phyloP scores from a whole-genome alignment of 768 basidiomycete genomes.

The Leccinum subtestaceum region DNA sequence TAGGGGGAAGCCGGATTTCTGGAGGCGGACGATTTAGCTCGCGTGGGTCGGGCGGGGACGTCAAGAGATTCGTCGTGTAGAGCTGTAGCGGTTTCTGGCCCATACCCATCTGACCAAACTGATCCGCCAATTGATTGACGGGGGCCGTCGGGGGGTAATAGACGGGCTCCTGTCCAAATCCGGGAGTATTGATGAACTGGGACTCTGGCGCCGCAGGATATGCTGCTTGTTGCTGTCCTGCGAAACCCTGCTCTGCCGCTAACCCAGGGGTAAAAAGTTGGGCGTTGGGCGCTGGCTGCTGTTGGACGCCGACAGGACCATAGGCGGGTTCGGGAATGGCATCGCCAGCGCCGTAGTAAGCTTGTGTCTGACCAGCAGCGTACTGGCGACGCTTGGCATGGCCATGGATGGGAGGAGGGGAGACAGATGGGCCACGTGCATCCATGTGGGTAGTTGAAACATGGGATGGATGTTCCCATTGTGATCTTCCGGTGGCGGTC shows the following conservation, averaged over 20 bases:
- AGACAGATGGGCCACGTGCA: constrained; percentile 40
- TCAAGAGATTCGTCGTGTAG: constrained; percentile 88
- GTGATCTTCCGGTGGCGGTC: constrained; percentile 74
- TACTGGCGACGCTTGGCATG: constrained; percentile 84
- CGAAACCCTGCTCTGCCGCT: constrained; percentile 65
- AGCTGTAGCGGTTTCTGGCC: constrained; percentile 77
- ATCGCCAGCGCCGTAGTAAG: constrained; percentile 64
- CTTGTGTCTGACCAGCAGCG: constrained; percentile 90
- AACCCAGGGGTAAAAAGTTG: constrained; percentile 89
- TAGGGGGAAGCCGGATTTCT: constrained; percentile 85
- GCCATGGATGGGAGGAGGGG: constrained; percentile 41
- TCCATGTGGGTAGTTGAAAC: constrained; percentile 37
- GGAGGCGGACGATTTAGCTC: constrained; percentile 82
- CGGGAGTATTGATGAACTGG: constrained; percentile 45
- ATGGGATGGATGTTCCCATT: constrained; percentile 80
- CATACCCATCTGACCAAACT: constrained; percentile 89
- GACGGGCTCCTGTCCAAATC: constrained; percentile 42
- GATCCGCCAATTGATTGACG: constrained; percentile 68
- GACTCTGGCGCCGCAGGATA: constrained; percentile 49
- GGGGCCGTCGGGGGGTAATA: constrained; percentile 39
- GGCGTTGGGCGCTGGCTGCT: constrained; percentile 35
- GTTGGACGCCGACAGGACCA: constrained; percentile 34
- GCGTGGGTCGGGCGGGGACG: constrained; percentile 87
- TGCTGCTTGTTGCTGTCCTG: constrained; percentile 54
- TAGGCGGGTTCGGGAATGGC: constrained; percentile 46